These are phyloP conservation scores for Mycena filopes DNA, from an alignment of 768 basidiomycete species.

Conservation along the genomic window DNA sequence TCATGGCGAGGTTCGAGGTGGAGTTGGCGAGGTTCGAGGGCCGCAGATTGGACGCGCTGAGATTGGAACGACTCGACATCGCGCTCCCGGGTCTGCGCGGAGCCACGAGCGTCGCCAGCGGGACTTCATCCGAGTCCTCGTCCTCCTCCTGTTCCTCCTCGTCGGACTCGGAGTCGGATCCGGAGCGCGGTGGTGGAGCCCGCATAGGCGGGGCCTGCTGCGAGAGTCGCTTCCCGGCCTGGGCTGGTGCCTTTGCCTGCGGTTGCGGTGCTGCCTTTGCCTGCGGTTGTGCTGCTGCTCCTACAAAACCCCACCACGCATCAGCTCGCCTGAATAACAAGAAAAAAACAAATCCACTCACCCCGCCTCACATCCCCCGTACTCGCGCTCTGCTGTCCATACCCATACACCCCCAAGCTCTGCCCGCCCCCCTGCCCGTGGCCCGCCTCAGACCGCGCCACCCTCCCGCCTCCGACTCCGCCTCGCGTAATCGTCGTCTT, in stretches of 20 bases:
- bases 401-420: conserved; percentile 20
- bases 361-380: not conserved
- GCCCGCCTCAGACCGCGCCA: conserved; percentile 10
- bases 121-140: conserved; percentile 69
- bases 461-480: not conserved
- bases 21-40: too few relatives aligned
- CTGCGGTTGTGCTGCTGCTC: too few relatives aligned
- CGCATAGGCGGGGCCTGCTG: not conserved
- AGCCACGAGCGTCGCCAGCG: conserved; percentile 68
- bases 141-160: conserved; percentile 43
- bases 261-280: too few relatives aligned
- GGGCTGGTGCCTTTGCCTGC: too few relatives aligned
- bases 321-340: not conserved
- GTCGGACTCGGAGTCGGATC: conserved; percentile 40
- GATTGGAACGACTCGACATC: conserved; percentile 45
- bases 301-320: too few relatives aligned
- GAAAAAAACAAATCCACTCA: not conserved
- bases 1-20: too few relatives aligned
- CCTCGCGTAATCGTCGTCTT: not conserved
- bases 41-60: conserved; percentile 25
- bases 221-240: conserved; percentile 12
- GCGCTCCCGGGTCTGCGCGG: conserved; percentile 78
- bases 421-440: not conserved
- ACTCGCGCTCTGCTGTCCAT: conserved; percentile 5
- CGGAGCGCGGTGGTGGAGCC: not conserved